Evolutionary conservation across 352 stramenopile genomes (phyloP), one percentile per base, ranked within the genome.

Genomic region (Pythium utonaiense): DNA sequence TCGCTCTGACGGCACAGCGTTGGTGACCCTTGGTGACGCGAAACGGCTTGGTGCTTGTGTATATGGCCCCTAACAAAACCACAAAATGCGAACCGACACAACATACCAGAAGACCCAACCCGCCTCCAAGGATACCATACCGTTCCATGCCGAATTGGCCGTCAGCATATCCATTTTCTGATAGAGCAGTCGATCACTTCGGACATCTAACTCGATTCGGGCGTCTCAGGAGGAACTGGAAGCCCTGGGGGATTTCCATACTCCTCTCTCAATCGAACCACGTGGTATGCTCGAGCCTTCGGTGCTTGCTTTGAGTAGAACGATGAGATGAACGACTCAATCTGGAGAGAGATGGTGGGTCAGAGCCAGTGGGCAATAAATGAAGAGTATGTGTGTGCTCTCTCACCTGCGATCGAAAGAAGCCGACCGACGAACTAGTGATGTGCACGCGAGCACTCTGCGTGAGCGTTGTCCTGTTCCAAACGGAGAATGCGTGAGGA

Each of bases 401-500:
- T 2, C 30, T 42, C 41, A 90, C 83, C 70, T 77, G 82, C 8
- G 78, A 86, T 56, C 83, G 81, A 45, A 93, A 82, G 59, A 91
- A 91, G 0, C 73, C 78, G n/a, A 91, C 64, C 3, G 81, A 89
- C 9, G 78, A 83, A 53, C 69, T 90, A 1, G 74, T 88, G 24
- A 93, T 91, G 62, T 83, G 73, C 25, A 91, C 73, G 1, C 81
- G 72, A 41, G 77, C 86, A 41, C 69, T 81, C 50, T 93, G 84
- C 28, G 74, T 85, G 8, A 93, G 66, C 38, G 78, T 68, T 36
- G 81, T 89, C 80, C 83, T 93, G 44, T 8, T 56, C 13, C 28
- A 13, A 40, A 66, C 0, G 25, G 0, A 22, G 28, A 36, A 48
- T 12, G 31, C 16, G 42, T 45, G 52, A 33, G 38, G 33, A 21